Conservation (phyloP, 1,139 yeast genomes). For the Pichia sp. region DNA sequence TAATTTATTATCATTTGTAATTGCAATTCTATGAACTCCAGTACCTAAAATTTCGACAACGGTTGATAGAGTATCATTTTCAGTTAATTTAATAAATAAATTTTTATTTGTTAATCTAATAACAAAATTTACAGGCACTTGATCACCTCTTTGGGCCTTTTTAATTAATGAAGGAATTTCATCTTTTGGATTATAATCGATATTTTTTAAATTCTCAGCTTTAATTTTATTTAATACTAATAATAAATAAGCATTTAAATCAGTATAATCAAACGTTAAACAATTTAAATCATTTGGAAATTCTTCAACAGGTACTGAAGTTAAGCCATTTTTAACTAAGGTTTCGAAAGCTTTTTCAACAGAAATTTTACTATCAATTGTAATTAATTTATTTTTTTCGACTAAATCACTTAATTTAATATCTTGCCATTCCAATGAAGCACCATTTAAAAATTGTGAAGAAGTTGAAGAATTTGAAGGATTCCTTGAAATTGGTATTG, state of each 20-base stretch:
- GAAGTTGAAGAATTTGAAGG: constrained; percentile 28
- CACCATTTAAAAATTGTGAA: constrained; percentile 21
- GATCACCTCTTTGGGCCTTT: constrained; percentile 57
- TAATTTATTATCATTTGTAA: constrained; percentile 50
- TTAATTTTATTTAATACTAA: constrained; percentile 31
- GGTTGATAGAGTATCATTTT: constrained; percentile 57
- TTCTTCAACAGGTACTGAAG: constrained; percentile 75
- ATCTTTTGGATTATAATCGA: constrained; percentile 28
- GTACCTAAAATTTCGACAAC: constrained; percentile 84
- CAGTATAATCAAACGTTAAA: constrained; percentile 85
- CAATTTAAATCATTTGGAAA: constrained; percentile 53
- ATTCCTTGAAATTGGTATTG: constrained; percentile 24
- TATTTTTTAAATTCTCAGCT: constrained; percentile 27
- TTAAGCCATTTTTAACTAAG: constrained; percentile 62
- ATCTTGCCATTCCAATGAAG: constrained; percentile 62
- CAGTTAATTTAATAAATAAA: constrained; percentile 72
- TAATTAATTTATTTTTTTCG: constrained; percentile 70
- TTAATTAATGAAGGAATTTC: constrained; percentile 33
- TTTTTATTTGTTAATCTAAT: constrained; percentile 77
- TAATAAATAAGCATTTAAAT: constrained; percentile 66
- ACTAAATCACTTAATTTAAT: constrained; percentile 66
- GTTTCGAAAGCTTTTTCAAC: constrained; percentile 87
- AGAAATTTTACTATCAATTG: constrained; percentile 56
- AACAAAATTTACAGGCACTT: constrained; percentile 76
- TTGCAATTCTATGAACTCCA: constrained; percentile 91